Conservation (phyloP, 768 basidiomycete species). For the Termitomyces sp. region DNA sequence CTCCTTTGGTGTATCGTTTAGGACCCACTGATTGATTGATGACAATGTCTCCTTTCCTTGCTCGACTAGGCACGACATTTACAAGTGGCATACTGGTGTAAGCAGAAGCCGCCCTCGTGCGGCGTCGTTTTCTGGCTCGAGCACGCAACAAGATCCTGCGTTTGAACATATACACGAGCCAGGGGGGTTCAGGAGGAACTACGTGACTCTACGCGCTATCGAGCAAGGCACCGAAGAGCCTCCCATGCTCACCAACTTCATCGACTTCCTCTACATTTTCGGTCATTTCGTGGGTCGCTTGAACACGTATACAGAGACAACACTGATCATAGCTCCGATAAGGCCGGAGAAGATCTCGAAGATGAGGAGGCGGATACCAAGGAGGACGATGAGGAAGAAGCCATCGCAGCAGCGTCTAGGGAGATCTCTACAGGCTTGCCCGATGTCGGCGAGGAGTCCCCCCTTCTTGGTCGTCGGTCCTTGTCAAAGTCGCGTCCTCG, state of each 20-base stretch:
- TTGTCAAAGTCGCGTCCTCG: slow-evolving; percentile 52
- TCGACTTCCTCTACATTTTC: slow-evolving; percentile 92
- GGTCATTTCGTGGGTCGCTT: slow-evolving; percentile 84
- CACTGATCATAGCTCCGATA: slow-evolving; percentile 2
- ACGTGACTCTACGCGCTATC: slow-evolving; percentile 67
- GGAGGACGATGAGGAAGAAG: slow-evolving; percentile 54
- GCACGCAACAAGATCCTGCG: slow-evolving; percentile 60
- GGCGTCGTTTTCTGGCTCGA: slow-evolving; percentile 64
- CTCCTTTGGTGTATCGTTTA: not conserved
- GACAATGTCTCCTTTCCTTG: not conserved
- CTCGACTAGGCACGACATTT: slow-evolving; percentile 74
- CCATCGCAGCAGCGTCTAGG: slow-evolving; percentile 20
- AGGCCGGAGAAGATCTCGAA: slow-evolving; percentile 91
- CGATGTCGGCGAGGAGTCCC: slow-evolving; percentile 47
- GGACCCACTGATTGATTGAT: not conserved
- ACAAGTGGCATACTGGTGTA: slow-evolving; percentile 89
- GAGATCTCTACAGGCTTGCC: slow-evolving; percentile 16
- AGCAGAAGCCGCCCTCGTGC: slow-evolving; percentile 62
- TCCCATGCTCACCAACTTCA: slow-evolving; percentile 76
- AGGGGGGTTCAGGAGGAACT: slow-evolving; percentile 91
- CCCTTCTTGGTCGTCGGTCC: slow-evolving; percentile 41
- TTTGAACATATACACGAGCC: slow-evolving; percentile 95
- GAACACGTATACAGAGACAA: not conserved
- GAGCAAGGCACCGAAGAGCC: slow-evolving; percentile 64
- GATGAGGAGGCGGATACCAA: slow-evolving; percentile 84